Conservation (phyloP, 2,329 filamentous ascomycete species). For the Paraconiothyrium brasiliense region DNA sequence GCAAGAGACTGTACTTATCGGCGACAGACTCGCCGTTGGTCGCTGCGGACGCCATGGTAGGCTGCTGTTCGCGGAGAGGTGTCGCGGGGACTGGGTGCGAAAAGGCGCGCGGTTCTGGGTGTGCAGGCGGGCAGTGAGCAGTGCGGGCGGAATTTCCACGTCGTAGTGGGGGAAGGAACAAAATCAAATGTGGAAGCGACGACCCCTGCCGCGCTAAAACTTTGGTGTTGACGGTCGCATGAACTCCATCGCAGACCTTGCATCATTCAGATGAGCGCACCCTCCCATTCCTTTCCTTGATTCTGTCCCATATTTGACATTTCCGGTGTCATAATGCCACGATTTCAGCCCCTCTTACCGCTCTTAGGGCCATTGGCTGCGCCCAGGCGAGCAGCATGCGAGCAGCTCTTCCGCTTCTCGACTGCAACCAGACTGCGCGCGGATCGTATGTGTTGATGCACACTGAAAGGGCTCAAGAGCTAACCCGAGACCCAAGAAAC, state of each 20-base stretch:
- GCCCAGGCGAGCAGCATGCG: constrained; percentile 47
- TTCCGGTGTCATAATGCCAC: constrained; percentile 41
- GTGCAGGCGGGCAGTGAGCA: constrained; percentile 28
- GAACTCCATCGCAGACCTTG: constrained; percentile 23
- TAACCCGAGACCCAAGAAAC: constrained; percentile 20
- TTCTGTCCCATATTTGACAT: not conserved
- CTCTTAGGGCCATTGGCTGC: constrained; percentile 53
- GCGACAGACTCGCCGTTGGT: constrained; percentile 61
- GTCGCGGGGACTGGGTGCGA: constrained; percentile 12
- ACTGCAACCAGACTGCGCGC: constrained; percentile 38
- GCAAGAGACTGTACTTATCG: constrained; percentile 81
- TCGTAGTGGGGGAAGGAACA: constrained; percentile 21
- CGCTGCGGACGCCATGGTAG: constrained; percentile 52
- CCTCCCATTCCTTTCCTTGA: not conserved
- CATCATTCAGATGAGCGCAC: constrained; percentile 18
- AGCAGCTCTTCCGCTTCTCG: constrained; percentile 54
- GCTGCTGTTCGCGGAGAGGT: constrained; percentile 14
- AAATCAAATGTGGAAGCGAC: constrained; percentile 50
- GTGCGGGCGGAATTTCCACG: constrained; percentile 24
- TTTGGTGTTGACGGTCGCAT: constrained; percentile 40
- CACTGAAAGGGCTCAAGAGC: not conserved
- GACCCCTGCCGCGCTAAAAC: constrained; percentile 47
- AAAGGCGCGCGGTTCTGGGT: constrained; percentile 22
- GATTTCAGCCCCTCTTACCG: constrained; percentile 46
- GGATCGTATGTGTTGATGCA: constrained; percentile 32